Conservation (phyloP, 139 green algal genomes). For the Chlamydomonas eustigma region DNA sequence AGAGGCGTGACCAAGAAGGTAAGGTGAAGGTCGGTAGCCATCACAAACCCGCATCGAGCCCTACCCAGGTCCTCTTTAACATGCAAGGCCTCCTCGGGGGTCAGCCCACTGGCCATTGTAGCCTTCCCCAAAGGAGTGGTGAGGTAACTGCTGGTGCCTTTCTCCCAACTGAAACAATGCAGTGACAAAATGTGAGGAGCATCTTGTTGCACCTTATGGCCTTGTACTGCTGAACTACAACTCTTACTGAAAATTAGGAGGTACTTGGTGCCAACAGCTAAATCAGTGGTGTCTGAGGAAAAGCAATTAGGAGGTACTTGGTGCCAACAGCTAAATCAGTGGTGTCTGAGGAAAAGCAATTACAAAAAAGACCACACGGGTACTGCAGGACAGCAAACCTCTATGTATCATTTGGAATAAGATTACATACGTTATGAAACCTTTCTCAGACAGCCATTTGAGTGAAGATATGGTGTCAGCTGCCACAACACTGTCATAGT, state of each 20-base stretch:
- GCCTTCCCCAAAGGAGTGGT: slow-evolving; percentile 64
- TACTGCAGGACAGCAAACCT: no score
- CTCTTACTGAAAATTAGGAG: no score
- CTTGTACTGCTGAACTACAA: no score
- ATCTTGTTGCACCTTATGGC: no score
- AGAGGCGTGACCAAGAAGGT: slow-evolving; percentile 78
- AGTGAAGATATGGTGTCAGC: slow-evolving; percentile 47
- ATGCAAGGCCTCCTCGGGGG: slow-evolving; percentile 53
- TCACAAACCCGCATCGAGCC: slow-evolving; percentile 53
- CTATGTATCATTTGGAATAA: neutral
- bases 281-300: no score
- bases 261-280: no score
- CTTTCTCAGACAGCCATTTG: slow-evolving; percentile 57
- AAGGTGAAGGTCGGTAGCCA: slow-evolving; percentile 82
- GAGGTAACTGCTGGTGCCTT: slow-evolving; percentile 32
- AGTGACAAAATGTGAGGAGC: no score
- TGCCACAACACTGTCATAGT: slow-evolving; percentile 36
- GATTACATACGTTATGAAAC: slow-evolving; percentile 44
- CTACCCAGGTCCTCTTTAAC: slow-evolving; percentile 61
- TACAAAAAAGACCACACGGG: no score
- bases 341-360: no score
- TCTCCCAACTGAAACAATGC: slow-evolving; percentile 17
- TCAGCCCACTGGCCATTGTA: slow-evolving; percentile 49
- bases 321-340: no score
- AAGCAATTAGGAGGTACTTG: no score